Evolutionary conservation across 345 rosid genomes (phyloP).

Genomic region (Mangifera indica): DNA sequence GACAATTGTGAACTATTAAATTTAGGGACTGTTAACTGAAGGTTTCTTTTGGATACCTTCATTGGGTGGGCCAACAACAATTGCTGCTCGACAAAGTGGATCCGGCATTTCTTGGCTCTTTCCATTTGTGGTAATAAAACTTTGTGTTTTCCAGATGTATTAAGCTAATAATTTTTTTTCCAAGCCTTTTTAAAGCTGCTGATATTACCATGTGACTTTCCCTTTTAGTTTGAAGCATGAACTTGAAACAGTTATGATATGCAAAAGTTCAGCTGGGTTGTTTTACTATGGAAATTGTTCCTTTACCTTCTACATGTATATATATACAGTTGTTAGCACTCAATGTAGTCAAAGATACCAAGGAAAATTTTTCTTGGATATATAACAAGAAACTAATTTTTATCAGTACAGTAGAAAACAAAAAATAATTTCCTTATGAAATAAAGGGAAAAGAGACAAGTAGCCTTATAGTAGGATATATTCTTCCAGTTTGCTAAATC

Average conservation of each 20-base stretch:
- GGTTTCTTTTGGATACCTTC: slow-evolving; percentile 99
- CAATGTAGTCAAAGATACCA: not conserved
- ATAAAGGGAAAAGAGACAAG: not conserved
- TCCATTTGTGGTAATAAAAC: slow-evolving; percentile 83
- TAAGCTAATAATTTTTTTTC: slow-evolving; percentile 3
- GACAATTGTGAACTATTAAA: slow-evolving; percentile 21
- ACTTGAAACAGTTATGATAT: not conserved
- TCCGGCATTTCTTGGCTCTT: slow-evolving; percentile 94
- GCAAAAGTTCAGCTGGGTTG: not conserved
- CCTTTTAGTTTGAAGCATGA: not conserved
- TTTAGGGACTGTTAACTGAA: slow-evolving; percentile 78
- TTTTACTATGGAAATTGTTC: not conserved
- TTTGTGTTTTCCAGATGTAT: slow-evolving; percentile 10
- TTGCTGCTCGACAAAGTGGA: slow-evolving; percentile 98
- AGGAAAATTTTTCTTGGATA: not conserved
- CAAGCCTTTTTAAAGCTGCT: not conserved
- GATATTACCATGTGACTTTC: not conserved
- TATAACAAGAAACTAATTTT: not conserved
- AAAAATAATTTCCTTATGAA: not conserved
- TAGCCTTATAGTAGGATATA: not conserved
- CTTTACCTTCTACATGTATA: not conserved
- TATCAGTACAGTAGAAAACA: not conserved
- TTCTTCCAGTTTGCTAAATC: too few relatives aligned
- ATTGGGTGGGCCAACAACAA: slow-evolving; percentile 88
- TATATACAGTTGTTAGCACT: not conserved